Evolutionary conservation across 306 rosid genomes (phyloP).

Genomic region (Vigna radiata): DNA sequence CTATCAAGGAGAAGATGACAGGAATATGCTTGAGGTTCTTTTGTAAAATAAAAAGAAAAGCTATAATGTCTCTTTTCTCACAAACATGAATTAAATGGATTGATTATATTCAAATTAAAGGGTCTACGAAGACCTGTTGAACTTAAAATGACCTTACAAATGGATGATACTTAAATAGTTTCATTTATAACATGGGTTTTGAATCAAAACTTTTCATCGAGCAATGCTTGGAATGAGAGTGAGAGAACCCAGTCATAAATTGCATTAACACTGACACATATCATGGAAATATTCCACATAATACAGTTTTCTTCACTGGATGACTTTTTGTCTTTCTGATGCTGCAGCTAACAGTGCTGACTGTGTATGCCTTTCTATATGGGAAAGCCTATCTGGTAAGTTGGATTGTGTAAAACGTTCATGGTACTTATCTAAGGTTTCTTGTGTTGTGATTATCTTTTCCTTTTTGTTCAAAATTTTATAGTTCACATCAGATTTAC

Average conservation of each 20-base stretch:
- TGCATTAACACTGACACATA: conserved; percentile 10
- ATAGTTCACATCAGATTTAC: background rate
- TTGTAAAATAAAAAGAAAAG: background rate
- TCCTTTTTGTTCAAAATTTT: background rate
- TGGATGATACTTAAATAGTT: no score
- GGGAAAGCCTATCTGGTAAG: conserved; percentile 89
- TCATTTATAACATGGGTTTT: background rate
- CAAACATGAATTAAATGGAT: background rate
- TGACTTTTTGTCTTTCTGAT: conserved; percentile 25
- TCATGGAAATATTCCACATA: background rate
- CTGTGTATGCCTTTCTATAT: conserved; percentile 83
- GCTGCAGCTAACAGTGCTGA: conserved; percentile 92
- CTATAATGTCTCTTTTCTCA: background rate
- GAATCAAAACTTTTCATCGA: background rate
- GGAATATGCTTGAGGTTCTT: background rate
- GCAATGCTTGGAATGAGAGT: background rate
- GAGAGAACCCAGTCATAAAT: background rate
- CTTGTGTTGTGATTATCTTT: background rate
- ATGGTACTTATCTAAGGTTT: conserved; percentile 27
- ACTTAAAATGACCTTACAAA: no score
- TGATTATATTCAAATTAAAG: background rate
- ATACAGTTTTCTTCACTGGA: conserved; percentile 40
- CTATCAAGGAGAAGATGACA: background rate
- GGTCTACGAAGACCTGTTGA: no score
- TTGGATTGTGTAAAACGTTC: conserved; percentile 30